Evolutionary conservation across 805 yeast species (phyloP), one percentile per base, ranked within the genome.

Genomic region (Huiozyma sinensis): DNA sequence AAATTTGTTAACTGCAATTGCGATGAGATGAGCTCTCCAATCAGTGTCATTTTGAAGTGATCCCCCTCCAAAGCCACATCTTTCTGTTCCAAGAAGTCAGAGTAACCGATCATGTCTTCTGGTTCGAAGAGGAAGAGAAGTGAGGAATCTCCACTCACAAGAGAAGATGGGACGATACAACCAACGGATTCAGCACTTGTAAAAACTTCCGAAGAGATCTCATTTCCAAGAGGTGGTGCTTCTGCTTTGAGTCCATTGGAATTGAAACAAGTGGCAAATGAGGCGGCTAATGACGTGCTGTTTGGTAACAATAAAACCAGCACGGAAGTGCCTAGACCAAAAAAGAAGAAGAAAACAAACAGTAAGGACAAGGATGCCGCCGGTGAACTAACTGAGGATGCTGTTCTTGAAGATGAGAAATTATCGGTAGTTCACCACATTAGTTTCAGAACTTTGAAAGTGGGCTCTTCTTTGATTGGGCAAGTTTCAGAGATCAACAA

Each of bases 191-290:
- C 73, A 24, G 54, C 70, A 24, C 48, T 71, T 24, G 55, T 65
- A 32, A 61, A 64, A 40, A 53, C 52, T 32, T 54, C 62, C 36
- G 71, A 67, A 30, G 69, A 65, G 36, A 63, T 62, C 27, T 60
- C 75, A 12, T 92, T 92, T 60, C 98, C 98, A 41, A 83, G 99
- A 77, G 98, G 98, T 54, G 98, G 98, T 41, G 78, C 82, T 9
- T 76, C 90, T 28, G 85, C 79, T 28, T 73, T 92, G 57, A 77
- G 95, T 4, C 88, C 97, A 6, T 68, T 92, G 51, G 99, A 92
- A 65, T 79, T 87, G 52, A 88, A 87, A 61, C 92, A 87, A 59
- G 90, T 90, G 42, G 81, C 95, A 36, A 88, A 87, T 60, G 95
- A 90, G 64, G 99, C 90, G 40, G 80, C 89, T 24, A 77, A 76